Base-by-base conservation (phyloP, 2,329 filamentous ascomycete species). In the Cladosporium phlei region DNA sequence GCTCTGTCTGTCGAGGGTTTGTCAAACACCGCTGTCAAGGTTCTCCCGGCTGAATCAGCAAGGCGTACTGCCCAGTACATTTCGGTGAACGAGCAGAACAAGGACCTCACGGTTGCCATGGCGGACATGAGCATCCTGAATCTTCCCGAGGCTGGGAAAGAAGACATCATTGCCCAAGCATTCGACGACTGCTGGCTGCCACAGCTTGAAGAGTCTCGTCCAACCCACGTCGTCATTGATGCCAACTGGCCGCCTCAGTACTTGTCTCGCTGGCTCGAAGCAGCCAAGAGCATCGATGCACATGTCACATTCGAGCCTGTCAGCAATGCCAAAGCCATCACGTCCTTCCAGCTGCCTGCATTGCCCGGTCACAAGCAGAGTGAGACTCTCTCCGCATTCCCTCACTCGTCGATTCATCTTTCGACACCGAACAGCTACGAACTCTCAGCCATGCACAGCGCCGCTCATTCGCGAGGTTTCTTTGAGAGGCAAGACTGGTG, bases 111-210 rank as follows among this genome's bases (percentile, higher is more conserved):
- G n/a, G 68, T 96, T 52, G 91, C 89, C 35, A 95, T 96, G 88
- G 90, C 91, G 4, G 93, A 97, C 62, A 96, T 97, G 89, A 79
- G 75, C 46, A 91, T 95, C 57, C 79, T 95, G 29, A 74, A 80
- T 55, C 65, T 67, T 1, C 30, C 39, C 54, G 65, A 66, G 12
- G 40, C 38, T 43, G 44, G 43, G 22, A 39, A 53, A 27, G 35
- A 46, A 30, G 38, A 44, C 29, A 35, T 46, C 6, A 76, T 81
- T n/a, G 16, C 28, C 5, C 12, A 49, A 8, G 49, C 57, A 1
- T 76, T 78, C 51, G 66, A 74, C 0, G 63, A 72, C 7, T 69
- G 76, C 54, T 88, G 84, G 82, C 74, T 76, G 39, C 74, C 79
- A 1, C 70, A 79, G 21, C 68, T 88, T 6, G 65, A 69, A 10